These are phyloP conservation scores for Glarea lozoyensis DNA, from an alignment of 495 filamentous ascomycete species.

Conservation along the genomic window DNA sequence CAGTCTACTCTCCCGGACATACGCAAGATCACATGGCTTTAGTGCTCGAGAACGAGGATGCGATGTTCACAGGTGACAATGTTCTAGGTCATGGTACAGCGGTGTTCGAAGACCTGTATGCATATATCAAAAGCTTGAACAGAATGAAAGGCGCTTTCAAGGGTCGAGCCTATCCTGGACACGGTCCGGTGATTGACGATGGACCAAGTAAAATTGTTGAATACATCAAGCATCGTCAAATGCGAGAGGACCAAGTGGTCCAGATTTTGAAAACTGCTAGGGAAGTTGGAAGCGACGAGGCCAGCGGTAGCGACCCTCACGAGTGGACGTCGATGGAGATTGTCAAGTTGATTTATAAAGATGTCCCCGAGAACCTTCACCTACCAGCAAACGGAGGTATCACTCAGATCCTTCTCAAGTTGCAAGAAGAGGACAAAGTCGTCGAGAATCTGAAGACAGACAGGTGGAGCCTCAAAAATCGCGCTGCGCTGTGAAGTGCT, in stretches of 20 bases:
- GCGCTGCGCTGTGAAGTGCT: conserved; percentile 35
- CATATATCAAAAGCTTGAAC: conserved; percentile 65
- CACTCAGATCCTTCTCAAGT: conserved; percentile 58
- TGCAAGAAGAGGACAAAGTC: conserved; percentile 57
- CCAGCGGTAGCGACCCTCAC: conserved; percentile 13
- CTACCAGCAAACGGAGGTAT: conserved; percentile 61
- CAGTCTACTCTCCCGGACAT: conserved; percentile 77
- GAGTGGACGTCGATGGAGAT: conserved; percentile 67
- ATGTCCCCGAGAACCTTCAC: conserved; percentile 68
- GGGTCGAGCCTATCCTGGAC: conserved; percentile 79
- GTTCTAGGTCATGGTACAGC: conserved; percentile 90
- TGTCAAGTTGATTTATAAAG: conserved; percentile 76
- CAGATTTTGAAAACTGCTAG: conserved; percentile 46
- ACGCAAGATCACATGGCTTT: conserved; percentile 78
- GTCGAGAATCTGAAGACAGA: conserved; percentile 36
- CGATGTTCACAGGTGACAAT: conserved; percentile 91
- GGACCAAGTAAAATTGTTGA: conserved; percentile 57
- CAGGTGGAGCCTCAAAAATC: conserved; percentile 41
- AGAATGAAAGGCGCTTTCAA: conserved; percentile 56
- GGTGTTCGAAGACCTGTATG: conserved; percentile 75
- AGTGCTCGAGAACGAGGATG: conserved; percentile 64
- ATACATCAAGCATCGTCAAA: conserved; percentile 73
- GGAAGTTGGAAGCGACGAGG: conserved; percentile 16
- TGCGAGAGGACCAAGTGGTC: conserved; percentile 75
- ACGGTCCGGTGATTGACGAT: conserved; percentile 68